Evolutionary conservation across 176 grass and related monocot genomes (phyloP).

Genomic region (Hsuehochloa calcarea): DNA sequence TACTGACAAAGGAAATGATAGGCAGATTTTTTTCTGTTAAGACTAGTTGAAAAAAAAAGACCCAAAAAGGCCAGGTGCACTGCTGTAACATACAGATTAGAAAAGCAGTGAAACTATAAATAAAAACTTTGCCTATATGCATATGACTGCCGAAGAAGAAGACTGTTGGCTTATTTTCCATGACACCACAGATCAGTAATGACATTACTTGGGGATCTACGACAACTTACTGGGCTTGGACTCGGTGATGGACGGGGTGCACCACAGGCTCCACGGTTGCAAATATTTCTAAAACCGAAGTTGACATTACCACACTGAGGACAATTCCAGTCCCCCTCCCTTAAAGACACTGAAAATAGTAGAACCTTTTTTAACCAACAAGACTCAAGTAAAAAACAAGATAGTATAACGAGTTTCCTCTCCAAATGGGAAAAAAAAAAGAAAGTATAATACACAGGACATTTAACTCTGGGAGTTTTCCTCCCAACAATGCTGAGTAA

Average conservation of each 20-base stretch:
- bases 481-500: conserved; percentile 13
- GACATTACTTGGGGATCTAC: conserved; percentile 51
- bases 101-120: background rate
- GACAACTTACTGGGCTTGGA: conserved; percentile 78
- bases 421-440: background rate
- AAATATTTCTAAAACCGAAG: conserved; percentile 98
- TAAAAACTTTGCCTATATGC: background rate
- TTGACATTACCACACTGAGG: conserved; percentile 94
- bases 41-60: background rate
- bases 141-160: background rate
- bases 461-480: conserved; percentile 3
- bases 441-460: background rate
- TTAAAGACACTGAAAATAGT: conserved; percentile 69
- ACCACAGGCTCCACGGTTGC: conserved; percentile 88
- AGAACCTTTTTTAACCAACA: conserved; percentile 42
- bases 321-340: conserved; percentile 96
- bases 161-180: background rate
- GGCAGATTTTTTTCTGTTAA: background rate
- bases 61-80: background rate
- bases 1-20: conserved; percentile 1
- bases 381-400: conserved; percentile 31
- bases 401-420: conserved; percentile 19
- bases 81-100: conserved; percentile 1
- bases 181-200: conserved; percentile 44
- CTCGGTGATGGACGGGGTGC: conserved; percentile 78